Evolutionary conservation across 2,329 filamentous ascomycete genomes (phyloP), one percentile per base, ranked within the genome.

Genomic region (Fusarium nanum): DNA sequence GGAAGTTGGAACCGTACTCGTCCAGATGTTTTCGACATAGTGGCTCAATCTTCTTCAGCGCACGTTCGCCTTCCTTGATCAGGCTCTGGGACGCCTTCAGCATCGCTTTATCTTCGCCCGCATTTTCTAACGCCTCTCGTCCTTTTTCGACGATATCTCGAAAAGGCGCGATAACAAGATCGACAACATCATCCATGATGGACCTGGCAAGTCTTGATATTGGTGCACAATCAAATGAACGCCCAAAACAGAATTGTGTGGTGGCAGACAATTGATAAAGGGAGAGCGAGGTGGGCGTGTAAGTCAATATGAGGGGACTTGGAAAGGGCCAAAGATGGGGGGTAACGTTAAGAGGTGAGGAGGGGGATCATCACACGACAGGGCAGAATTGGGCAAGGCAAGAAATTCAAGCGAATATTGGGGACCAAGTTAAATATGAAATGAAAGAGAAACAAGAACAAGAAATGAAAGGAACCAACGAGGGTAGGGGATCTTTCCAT

Each of bases 101-200:
- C 86, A 88, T 88, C 46, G 68, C 61, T 64, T 82, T 77, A 25
- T 80, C 74, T 57, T 81, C 78, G 41, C 78, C 82, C 12, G 84
- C 84, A 79, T 87, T 87, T 27, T 81, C 78, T 49, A 83, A 72
- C 1, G 86, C 86, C 13, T 72, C 63, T 34, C 78, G 83, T 32
- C 82, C 85, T 78, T 86, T 87, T 45, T 85, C 82, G 54, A 86
- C 82, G 57, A 88, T 83, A 46, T 88, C 85, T 55, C 77, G 80
- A 70, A 88, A 88, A 28, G 85, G 85, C 37, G 80, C 79, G 28
- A 87, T 76, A 40, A 87, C 83, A 47, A 88, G 82, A 46, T 81
- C 78, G 46, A 72, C 71, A 25, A 83, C 77, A 52, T 80, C 76
- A 60, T 83, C 81, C 82, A 84, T 84, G 64, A 41, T 63, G 62